Evolutionary conservation across 169 alveolate species (phyloP), one percentile per base, ranked within the genome.

Genomic region (Cryptosporidium sp.): DNA sequence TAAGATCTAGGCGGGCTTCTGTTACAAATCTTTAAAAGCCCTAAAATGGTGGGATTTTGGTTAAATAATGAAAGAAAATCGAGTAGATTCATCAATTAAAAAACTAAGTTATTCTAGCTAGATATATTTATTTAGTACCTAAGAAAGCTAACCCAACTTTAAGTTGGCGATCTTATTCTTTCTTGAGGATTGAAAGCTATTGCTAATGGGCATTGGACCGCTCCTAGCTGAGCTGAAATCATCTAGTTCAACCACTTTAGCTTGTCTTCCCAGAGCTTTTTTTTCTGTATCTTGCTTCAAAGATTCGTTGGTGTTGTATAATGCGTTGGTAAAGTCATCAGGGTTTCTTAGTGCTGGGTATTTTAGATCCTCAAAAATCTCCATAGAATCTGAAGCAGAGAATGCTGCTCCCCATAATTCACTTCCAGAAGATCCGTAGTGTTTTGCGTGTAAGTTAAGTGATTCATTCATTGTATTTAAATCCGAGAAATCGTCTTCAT

Each of bases 331-430:
- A 31, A 73, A 73, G 29, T 73, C 86, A 73, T 73, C 52, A 18
- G 86, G 73, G 26, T 80, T 43, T 43, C 75, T 80, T 43, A 80
- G 48, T n/a, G 89, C 89, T 12, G 89, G 89, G 52, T 80, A 80
- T 43, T 59, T 59, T 1, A 65, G 16, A 65, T 52, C 65, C 23
- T 80, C 89, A 43, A 80, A 80, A 9, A 80, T 50, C 0, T 80
- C 89, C 29, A 80, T 37, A 21, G 75, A 80, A 35, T 80, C 62
- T 12, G 80, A 80, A 4, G 80, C 62, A 26, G 55, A 23, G 48
- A 62, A 62, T 23, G 69, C 69, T 10, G 75, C 75, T 23, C 48
- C 65, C 89, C 89, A 80, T 5, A 65, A 41, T 18, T 80, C 89
- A 65, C 86, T 73, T 26, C 75, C 68, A 26, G 67, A 5, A 16